Evolutionary conservation across 2,329 filamentous ascomycete species (phyloP), one percentile per base, ranked within the genome.

Genomic region (Sporothrix mexicana): DNA sequence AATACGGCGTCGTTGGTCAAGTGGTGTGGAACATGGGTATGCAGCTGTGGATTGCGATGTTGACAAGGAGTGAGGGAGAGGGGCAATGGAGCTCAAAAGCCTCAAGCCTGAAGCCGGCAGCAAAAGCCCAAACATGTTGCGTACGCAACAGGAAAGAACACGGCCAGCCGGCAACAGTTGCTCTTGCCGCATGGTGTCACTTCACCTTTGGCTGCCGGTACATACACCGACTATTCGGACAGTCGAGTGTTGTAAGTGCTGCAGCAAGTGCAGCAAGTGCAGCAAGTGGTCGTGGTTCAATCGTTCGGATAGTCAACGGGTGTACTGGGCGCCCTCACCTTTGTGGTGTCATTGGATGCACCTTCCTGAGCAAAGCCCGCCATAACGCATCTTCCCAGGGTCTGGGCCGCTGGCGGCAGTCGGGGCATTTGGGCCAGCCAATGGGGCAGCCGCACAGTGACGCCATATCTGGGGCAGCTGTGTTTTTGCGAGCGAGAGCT

Each of bases 351-450:
- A 36, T 4, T 36, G 30, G 7, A 36, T 36, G 30, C 30, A 36
- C 30, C 30, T 36, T 36, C 30, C 30, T 36, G 30, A 64, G 41
- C 62, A 51, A 67, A 51, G 61, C 43, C 62, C 64, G 64, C 23
- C 10, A 36, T 12, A 45, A 47, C 5, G 45, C 45, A 36, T 20
- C 43, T 49, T 64, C 53, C 15, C 15, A 5, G 6, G 20, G 12
- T 3, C 55, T 25, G 23, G 8, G n/a, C 51, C 51, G 20, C 17
- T 5, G 23, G 59, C 70, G 61, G 61, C 70, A 66, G 59, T 66
- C 61, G 70, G 69, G 69, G 69, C 45, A 45, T 49, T 70, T 62
- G 55, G 57, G 12, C 55, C 47, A 59, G 47, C 70, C 59, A 71
- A 66, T 71, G 57, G 70, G 59, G 59, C 59, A 49, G 49, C 47